These are phyloP conservation scores for Pythium utonaiense DNA, from an alignment of 352 stramenopile genomes.

Conservation along the genomic window DNA sequence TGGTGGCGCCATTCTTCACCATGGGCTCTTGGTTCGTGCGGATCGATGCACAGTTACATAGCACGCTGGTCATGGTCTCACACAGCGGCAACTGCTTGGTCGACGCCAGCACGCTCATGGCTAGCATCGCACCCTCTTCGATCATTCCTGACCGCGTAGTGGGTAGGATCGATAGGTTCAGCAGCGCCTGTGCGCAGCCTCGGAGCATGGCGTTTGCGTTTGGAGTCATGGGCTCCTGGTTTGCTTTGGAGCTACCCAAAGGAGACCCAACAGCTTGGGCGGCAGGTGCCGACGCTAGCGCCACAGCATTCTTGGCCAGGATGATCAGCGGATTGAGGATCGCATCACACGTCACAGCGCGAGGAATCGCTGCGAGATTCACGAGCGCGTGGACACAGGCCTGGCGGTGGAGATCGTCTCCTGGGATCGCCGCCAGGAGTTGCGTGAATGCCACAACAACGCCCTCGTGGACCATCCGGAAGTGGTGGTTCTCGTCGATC, in stretches of 20 bases:
- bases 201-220: constrained; percentile 3
- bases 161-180: constrained; percentile 79
- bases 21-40: constrained; percentile 38
- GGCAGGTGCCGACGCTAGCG: constrained; percentile 22
- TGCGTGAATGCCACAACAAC: constrained; percentile 60
- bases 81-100: constrained; percentile 24
- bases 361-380: constrained; percentile 62
- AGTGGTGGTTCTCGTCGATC: constrained; percentile 69
- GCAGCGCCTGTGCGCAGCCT: constrained; percentile 49
- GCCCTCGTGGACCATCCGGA: constrained; percentile 76
- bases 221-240: neutral
- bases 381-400: constrained; percentile 66
- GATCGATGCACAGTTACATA: constrained; percentile 40
- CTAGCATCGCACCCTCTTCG: constrained; percentile 64
- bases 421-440: constrained; percentile 48
- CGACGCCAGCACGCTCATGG: constrained; percentile 44
- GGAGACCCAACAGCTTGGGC: neutral
- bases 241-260: neutral
- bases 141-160: constrained; percentile 69
- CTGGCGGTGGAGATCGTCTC: constrained; percentile 50
- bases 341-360: constrained; percentile 71
- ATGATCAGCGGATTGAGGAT: constrained; percentile 49
- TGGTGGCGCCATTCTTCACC: constrained; percentile 32
- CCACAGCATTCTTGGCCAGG: constrained; percentile 35
- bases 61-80: constrained; percentile 28